Evolutionary conservation across 805 yeast genomes (phyloP).

Genomic region (Yarrowia sp.): DNA sequence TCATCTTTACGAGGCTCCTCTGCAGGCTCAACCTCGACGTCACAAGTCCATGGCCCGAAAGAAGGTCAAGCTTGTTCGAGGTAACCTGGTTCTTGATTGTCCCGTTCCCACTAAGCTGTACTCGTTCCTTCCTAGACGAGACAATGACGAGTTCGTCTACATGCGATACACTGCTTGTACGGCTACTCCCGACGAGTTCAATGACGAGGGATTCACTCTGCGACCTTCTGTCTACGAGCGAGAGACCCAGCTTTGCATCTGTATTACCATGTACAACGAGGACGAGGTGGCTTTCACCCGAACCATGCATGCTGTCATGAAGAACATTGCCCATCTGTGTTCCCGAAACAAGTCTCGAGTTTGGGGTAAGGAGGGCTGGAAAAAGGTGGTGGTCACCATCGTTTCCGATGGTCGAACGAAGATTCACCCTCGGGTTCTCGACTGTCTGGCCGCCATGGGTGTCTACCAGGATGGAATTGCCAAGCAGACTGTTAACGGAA

Average conservation of each 20-base stretch:
- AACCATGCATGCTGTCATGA: slow-evolving; percentile 92
- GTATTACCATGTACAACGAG: slow-evolving; percentile 97
- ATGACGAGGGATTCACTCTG: slow-evolving; percentile 73
- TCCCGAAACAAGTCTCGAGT: slow-evolving; percentile 74
- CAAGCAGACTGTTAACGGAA: slow-evolving; percentile 85
- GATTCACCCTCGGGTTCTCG: slow-evolving; percentile 77
- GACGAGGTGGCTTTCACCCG: slow-evolving; percentile 85
- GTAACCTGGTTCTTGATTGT: slow-evolving; percentile 85
- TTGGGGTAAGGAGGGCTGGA: slow-evolving; percentile 98
- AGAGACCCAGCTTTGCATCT: slow-evolving; percentile 86
- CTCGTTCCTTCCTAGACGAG: slow-evolving; percentile 80
- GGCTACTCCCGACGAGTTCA: slow-evolving; percentile 83
- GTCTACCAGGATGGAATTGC: slow-evolving; percentile 97
- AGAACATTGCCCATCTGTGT: slow-evolving; percentile 82
- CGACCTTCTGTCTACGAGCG: slow-evolving; percentile 83
- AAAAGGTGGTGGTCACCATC: slow-evolving; percentile 86
- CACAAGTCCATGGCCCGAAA: slow-evolving; percentile 67
- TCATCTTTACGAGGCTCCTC: slow-evolving; percentile 32
- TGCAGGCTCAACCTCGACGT: slow-evolving; percentile 50
- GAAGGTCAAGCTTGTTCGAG: slow-evolving; percentile 69
- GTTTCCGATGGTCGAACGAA: slow-evolving; percentile 94
- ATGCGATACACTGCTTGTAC: slow-evolving; percentile 98
- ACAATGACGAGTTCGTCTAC: slow-evolving; percentile 87
- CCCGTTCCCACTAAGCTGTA: slow-evolving; percentile 89
- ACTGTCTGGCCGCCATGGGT: slow-evolving; percentile 89